Base-by-base conservation (phyloP, 2,329 filamentous ascomycete genomes). In the Cordyceps pruinosa region DNA sequence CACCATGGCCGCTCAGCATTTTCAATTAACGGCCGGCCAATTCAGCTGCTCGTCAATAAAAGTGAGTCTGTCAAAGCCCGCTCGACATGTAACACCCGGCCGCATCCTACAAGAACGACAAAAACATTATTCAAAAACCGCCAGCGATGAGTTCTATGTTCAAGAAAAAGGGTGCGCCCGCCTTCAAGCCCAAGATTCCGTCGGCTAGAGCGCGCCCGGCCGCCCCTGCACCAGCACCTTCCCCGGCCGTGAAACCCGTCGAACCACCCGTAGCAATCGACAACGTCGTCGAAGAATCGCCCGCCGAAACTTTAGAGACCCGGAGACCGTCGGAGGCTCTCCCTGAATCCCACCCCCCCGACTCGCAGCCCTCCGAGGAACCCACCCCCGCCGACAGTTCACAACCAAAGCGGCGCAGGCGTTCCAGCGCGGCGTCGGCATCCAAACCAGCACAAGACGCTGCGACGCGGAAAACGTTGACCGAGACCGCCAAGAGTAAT, bases 151-250 rank as follows among this genome's bases (percentile, higher is more conserved):
- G 80, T 73, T 81, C 78, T 59, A 86, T 87, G 73, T 79, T 86
- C 70, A 88, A 88, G 73, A 88, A 89, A 72, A 76, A 78, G 64
- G 78, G 76, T 66, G 77, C 78, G 63, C 73, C 78, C 58, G 77
- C 77, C 73, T 89, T 90, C 74, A 88, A 88, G 69, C 87, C 87
- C 45, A 90, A 88, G 73, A 81, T 82, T 62, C 82, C 81, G 32
- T 69, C 73, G 34, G 75, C 77, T 62, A 81, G 85, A 66, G 77
- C 79, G 58, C 74, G 77, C 57, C 67, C 69, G 60, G 75, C 76
- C 58, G 65, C 68, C 57, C 66, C 71, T 58, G 65, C 68, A 58
- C 66, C 71, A 58, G 55, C 62, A 28, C 58, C 41, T n/a, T 25
- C 41, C n/a, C 49, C 54, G 21, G 45, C 37, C 37, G 45, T 58